Percentiles rank a stretch among this genome's conserved stretches.
phyloP scores from a whole-genome alignment of 169 alveolate genomes.

The Eimeria maxima region DNA sequence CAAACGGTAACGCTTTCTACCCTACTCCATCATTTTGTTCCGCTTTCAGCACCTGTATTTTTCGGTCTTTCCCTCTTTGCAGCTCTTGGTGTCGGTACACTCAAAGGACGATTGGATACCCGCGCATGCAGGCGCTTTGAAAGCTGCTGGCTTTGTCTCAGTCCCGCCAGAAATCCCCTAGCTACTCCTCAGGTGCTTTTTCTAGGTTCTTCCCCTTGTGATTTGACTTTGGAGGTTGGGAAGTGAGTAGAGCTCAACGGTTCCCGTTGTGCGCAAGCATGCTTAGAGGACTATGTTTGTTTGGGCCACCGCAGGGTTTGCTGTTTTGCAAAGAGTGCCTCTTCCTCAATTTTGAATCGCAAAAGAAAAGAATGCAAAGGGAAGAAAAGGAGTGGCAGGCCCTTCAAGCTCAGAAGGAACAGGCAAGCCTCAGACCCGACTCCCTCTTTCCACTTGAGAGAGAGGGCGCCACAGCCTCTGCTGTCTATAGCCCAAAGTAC shows the following conservation, averaged over 20 bases:
- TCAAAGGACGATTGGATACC: constrained; percentile 93
- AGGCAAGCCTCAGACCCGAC: constrained; percentile 14
- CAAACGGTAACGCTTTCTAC: not conserved
- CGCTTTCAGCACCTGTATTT: not conserved
- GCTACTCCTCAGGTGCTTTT: constrained; percentile 88
- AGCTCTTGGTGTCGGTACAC: constrained; percentile 90
- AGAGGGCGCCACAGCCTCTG: not conserved
- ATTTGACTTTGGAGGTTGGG: not conserved
- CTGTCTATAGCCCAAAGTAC: not conserved
- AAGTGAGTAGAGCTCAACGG: not conserved
- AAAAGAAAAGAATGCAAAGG: constrained; percentile 88
- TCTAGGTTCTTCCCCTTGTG: not conserved
- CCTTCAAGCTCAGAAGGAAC: constrained; percentile 41
- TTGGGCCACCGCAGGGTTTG: constrained; percentile 89
- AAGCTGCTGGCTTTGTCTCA: constrained; percentile 95
- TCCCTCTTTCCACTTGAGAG: not conserved
- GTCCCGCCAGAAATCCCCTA: constrained; percentile 93
- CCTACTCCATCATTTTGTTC: not conserved
- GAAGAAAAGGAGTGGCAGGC: constrained; percentile 67
- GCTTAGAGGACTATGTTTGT: not conserved
- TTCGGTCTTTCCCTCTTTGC: not conserved
- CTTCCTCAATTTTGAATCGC: constrained; percentile 91
- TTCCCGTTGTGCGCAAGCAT: no score
- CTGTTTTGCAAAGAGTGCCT: constrained; percentile 96
- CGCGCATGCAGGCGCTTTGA: constrained; percentile 95